Conservation (phyloP, 1,284 basidiomycete species). For the Pisolithus thermaeus region DNA sequence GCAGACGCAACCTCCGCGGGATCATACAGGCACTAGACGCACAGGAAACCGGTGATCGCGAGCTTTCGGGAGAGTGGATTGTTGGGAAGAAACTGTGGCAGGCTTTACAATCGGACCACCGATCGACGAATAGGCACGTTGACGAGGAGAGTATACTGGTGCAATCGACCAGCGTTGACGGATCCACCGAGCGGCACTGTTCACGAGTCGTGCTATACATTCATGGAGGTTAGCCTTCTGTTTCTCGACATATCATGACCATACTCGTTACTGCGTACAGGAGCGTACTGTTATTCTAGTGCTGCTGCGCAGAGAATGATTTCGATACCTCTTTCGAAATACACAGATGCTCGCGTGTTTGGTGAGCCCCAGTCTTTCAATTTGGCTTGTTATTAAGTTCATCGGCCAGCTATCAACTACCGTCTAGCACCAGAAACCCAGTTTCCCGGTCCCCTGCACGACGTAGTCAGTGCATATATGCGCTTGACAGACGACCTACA, state of each 20-base stretch:
- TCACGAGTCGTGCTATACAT: slow-evolving; percentile 90
- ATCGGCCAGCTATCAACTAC: slow-evolving; percentile 80
- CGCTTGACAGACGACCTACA: slow-evolving; percentile 84
- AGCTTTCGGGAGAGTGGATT: slow-evolving; percentile 95
- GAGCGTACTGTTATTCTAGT: slow-evolving; percentile 92
- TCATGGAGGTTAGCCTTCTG: slow-evolving; percentile 70
- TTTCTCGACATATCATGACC: neutral
- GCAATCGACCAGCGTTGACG: slow-evolving; percentile 7
- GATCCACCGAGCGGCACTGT: slow-evolving; percentile 33
- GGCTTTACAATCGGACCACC: slow-evolving; percentile 81
- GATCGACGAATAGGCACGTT: slow-evolving; percentile 31
- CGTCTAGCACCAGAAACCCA: slow-evolving; percentile 91
- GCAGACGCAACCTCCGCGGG: slow-evolving; percentile 65
- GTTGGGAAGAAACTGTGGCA: slow-evolving; percentile 90
- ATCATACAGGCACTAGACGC: slow-evolving; percentile 74
- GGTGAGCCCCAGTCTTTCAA: slow-evolving; percentile 45
- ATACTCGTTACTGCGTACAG: slow-evolving; percentile 31
- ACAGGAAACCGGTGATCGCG: slow-evolving; percentile 67
- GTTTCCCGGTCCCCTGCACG: slow-evolving; percentile 93
- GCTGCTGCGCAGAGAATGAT: slow-evolving; percentile 92
- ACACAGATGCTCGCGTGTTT: slow-evolving; percentile 90
- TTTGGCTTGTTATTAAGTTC: slow-evolving; percentile 5
- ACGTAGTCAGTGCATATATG: slow-evolving; percentile 84
- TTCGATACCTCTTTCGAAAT: slow-evolving; percentile 89
- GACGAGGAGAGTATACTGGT: slow-evolving; percentile 10